Evolutionary conservation across 1,284 basidiomycete genomes (phyloP).

Genomic region (Ganoderma resinaceum): DNA sequence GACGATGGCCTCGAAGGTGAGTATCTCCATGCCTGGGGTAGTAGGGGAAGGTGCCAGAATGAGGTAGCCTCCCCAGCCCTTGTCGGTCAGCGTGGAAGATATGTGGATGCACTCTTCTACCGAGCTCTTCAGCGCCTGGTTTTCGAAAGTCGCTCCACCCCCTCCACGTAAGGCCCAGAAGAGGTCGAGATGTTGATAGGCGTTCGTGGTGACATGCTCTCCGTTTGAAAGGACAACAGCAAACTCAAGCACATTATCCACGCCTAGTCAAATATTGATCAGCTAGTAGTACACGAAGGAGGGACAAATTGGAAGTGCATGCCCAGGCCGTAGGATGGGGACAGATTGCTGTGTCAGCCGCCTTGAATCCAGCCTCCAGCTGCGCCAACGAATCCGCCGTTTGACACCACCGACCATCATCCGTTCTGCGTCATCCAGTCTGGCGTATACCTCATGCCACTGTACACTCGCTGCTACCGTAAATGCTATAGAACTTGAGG

Average conservation of each 20-base stretch:
- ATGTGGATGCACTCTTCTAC: too few relatives aligned
- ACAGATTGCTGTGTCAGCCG: constrained; percentile 48
- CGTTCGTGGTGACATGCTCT: constrained; percentile 43
- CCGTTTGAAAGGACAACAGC: constrained; percentile 48
- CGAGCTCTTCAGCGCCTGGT: too few relatives aligned
- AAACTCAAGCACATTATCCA: constrained; percentile 52
- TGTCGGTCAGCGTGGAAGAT: too few relatives aligned
- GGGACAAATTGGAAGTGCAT: too few relatives aligned
- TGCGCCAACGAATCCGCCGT: constrained; percentile 42
- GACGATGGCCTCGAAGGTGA: too few relatives aligned
- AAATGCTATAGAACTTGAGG: constrained; percentile 38
- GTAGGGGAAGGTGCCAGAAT: too few relatives aligned
- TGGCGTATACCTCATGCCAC: constrained; percentile 50
- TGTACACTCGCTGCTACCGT: constrained; percentile 54
- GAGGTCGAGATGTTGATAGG: constrained; percentile 45
- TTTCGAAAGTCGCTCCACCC: constrained; percentile 52
- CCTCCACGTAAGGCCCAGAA: constrained; percentile 61
- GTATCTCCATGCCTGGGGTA: too few relatives aligned
- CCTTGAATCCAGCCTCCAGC: constrained; percentile 51
- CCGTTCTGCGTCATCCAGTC: constrained; percentile 34
- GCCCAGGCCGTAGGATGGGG: constrained; percentile 54
- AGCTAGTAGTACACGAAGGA: too few relatives aligned
- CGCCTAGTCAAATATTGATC: constrained; percentile 42
- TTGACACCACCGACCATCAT: constrained; percentile 38
- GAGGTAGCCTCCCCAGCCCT: too few relatives aligned